Conservation (phyloP, 1,284 basidiomycete species). For the Cryptococcus sp. region DNA sequence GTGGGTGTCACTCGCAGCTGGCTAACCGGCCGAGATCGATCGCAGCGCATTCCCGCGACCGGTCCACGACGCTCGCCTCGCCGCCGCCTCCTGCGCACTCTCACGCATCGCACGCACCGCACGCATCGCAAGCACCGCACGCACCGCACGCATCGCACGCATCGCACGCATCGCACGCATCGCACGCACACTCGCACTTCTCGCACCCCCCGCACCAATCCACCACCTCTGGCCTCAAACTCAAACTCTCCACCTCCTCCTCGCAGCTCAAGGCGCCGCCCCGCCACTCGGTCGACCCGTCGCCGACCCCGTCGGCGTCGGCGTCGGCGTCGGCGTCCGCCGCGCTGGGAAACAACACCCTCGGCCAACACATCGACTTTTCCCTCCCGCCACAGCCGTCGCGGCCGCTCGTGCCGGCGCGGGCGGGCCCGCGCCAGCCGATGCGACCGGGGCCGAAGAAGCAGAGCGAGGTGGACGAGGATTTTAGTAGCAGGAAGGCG, state of each 20-base stretch:
- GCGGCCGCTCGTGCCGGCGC: conserved; percentile 58
- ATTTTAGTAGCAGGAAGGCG: conserved; percentile 75
- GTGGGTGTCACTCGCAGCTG: background rate
- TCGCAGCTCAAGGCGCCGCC: conserved; percentile 14
- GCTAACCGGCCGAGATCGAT: conserved; percentile 12
- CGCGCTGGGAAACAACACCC: conserved; percentile 45
- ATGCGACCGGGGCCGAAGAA: conserved; percentile 74
- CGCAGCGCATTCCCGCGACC: conserved; percentile 44
- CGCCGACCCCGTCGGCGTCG: background rate
- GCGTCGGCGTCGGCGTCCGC: conserved; percentile 22
- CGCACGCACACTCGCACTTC: too few species aligned
- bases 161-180: too few species aligned
- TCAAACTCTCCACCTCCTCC: conserved; percentile 26
- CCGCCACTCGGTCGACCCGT: conserved; percentile 11
- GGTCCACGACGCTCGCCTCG: conserved; percentile 57
- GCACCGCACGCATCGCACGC: too few species aligned
- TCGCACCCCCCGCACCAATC: conserved; percentile 12
- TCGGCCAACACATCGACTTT: conserved; percentile 40
- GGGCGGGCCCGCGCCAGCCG: conserved; percentile 64
- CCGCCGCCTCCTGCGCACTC: too few species aligned
- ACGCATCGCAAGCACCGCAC: too few species aligned
- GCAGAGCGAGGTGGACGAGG: conserved; percentile 74
- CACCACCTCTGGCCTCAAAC: conserved; percentile 40
- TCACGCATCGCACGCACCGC: too few species aligned
- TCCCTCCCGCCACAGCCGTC: conserved; percentile 32